phyloP scores from a whole-genome alignment of 805 yeast species.

The Myxozyma vanderwaltii region DNA sequence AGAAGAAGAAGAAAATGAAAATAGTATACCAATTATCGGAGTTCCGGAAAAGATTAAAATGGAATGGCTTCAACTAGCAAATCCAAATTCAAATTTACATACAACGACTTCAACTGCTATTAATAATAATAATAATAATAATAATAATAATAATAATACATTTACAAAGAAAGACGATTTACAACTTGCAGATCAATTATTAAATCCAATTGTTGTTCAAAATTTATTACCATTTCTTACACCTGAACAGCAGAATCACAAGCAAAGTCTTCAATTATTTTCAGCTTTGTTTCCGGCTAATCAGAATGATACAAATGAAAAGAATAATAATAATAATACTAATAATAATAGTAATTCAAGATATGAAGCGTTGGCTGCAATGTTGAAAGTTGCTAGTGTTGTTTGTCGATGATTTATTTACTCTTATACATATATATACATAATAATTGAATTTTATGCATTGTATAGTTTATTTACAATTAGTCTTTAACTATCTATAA shows the following conservation, averaged over 20 bases:
- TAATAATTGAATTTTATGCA: neutral
- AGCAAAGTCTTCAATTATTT: neutral
- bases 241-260: neutral
- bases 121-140: too few relatives aligned
- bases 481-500: too few relatives aligned
- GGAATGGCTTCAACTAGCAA: conserved; percentile 10
- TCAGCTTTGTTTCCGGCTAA: conserved; percentile 1
- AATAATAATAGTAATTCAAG: conserved; percentile 6
- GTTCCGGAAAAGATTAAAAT: conserved; percentile 16
- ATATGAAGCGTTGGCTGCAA: conserved; percentile 23
- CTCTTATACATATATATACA: neutral
- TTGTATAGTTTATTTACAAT: too few relatives aligned
- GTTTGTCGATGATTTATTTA: neutral
- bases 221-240: conserved; percentile 15
- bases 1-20: neutral
- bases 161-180: neutral
- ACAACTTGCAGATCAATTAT: neutral
- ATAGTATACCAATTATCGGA: conserved; percentile 14
- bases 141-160: too few relatives aligned
- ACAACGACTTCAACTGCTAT: too few relatives aligned
- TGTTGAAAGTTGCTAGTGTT: conserved; percentile 21
- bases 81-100: too few relatives aligned
- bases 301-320: neutral
- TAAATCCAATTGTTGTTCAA: conserved; percentile 15
- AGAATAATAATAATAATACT: too few relatives aligned